Base-by-base conservation (phyloP, 129 eudicot species). In the Artemisia annua region DNA sequence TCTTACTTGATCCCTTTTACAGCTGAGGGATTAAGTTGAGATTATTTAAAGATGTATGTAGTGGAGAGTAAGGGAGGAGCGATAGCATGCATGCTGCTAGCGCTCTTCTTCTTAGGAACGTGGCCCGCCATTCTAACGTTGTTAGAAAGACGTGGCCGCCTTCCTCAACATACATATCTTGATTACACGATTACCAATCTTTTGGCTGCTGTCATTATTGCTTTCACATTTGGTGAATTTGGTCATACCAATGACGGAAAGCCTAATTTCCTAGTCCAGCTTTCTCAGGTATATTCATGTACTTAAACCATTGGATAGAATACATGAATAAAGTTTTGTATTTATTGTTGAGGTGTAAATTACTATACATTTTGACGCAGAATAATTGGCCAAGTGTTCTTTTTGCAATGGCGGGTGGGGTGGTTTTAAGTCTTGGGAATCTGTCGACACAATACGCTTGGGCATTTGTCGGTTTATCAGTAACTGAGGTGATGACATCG, bases 401-500 rank as follows among this genome's bases (percentile, higher is more conserved):
- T 77, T 87, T 93, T 71, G 98, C 98, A 49, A 86, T 93, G 97
- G 83, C 73, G 32, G 98, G 98, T 39, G 98, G 98, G 55, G 80
- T 86, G 30, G 87, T 89, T 53, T 86, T 93, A n/a, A 82, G 98
- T 67, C 70, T 89, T 11, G 98, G 98, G n/a, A 93, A 93, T 72
- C 48, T 93, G 46, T 72, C 96, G 28, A 84, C 89, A 18, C 98
- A 93, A 75, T 93, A 93, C 69, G 97, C 96, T 66, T 93, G 85
- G 88, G 96, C 98, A n/a, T 86, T 87, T 77, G 98, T 93, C 35
- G 98, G 98, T 60, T 82, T 93, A 79, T 89, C 98, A 1, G 95
- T 89, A 75, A 85, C 90, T 1, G 92, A 85, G 66, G 98, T 93
- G 57, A 65, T 89, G 14, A 76, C 88, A 15, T 67, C 96, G 48